Conservation (phyloP, 2,329 filamentous ascomycete species). For the Colletotrichum australisinense region DNA sequence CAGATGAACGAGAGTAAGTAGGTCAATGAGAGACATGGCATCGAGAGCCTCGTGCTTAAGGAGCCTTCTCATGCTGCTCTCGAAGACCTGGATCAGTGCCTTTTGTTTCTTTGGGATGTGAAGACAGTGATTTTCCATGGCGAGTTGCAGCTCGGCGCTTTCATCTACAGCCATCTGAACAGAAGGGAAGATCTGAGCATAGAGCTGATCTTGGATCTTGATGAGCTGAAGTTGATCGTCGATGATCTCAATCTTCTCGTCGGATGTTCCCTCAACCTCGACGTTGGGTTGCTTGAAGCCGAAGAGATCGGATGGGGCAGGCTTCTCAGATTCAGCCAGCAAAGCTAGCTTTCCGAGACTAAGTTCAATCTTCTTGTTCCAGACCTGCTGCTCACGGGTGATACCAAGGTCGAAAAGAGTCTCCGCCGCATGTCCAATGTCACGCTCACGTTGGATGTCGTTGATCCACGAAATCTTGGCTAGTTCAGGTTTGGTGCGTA, state of each 20-base stretch:
- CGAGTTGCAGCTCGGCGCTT: constrained; percentile 80
- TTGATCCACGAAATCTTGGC: constrained; percentile 95
- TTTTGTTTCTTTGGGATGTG: constrained; percentile 68
- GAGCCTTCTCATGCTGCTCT: constrained; percentile 75
- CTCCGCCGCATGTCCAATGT: constrained; percentile 78
- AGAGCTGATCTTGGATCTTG: constrained; percentile 83
- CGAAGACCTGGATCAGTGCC: constrained; percentile 77
- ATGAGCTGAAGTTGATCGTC: constrained; percentile 76
- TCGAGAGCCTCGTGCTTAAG: constrained; percentile 79
- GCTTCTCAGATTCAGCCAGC: constrained; percentile 68
- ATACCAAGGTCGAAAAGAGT: constrained; percentile 78
- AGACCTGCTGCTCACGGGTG: constrained; percentile 80
- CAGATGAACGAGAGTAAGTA: constrained; percentile 79
- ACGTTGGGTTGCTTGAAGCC: constrained; percentile 48
- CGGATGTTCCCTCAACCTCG: constrained; percentile 50
- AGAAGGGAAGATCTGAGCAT: constrained; percentile 75
- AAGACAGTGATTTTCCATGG: constrained; percentile 74
- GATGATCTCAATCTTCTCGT: constrained; percentile 62
- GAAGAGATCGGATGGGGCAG: constrained; percentile 35
- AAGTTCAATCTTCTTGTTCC: constrained; percentile 94
- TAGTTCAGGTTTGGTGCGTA: constrained; percentile 77
- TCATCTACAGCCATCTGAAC: constrained; percentile 82
- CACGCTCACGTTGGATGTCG: constrained; percentile 80
- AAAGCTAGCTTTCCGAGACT: constrained; percentile 87
- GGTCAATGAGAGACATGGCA: constrained; percentile 73